These are phyloP conservation scores for Pythium brassicae DNA, from an alignment of 352 stramenopile species.

Conservation along the genomic window DNA sequence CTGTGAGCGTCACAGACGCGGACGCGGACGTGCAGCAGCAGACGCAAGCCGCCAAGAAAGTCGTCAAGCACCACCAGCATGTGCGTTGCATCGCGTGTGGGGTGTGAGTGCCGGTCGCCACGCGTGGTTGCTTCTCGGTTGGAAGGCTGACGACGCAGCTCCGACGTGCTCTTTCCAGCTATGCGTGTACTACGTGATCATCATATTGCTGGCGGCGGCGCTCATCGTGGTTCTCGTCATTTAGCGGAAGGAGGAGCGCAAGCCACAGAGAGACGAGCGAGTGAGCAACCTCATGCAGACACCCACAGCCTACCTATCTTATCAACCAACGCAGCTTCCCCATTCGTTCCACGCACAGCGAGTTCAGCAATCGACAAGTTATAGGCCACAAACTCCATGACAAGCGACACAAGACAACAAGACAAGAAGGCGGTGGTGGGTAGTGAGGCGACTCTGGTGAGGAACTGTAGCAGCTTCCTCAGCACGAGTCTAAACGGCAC, in stretches of 20 bases:
- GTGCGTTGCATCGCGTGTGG: conserved; percentile 15
- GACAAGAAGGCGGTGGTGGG: neutral
- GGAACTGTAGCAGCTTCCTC: conserved; percentile 7
- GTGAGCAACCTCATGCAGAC: too few relatives aligned
- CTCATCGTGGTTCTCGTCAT: conserved; percentile 54
- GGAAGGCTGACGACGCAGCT: too few relatives aligned
- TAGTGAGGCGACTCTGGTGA: conserved; percentile 12
- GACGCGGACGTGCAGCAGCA: conserved; percentile 41
- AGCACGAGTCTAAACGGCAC: conserved; percentile 12
- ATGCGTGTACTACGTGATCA: conserved; percentile 25
- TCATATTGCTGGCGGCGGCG: conserved; percentile 36
- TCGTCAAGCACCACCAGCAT: conserved; percentile 36
- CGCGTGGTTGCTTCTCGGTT: neutral
- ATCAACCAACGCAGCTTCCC: too few relatives aligned
- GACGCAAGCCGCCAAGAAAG: conserved; percentile 46
- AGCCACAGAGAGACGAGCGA: too few relatives aligned
- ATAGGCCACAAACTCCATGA: too few relatives aligned
- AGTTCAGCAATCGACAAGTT: too few relatives aligned
- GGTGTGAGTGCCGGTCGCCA: neutral
- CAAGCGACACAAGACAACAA: neutral
- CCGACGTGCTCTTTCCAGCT: neutral
- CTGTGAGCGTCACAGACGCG: conserved; percentile 36
- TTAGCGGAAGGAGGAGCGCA: conserved; percentile 10
- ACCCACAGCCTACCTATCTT: too few relatives aligned
- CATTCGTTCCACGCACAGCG: too few relatives aligned